Conservation (phyloP, 768 basidiomycete genomes). For the Boletus subparvulus region DNA sequence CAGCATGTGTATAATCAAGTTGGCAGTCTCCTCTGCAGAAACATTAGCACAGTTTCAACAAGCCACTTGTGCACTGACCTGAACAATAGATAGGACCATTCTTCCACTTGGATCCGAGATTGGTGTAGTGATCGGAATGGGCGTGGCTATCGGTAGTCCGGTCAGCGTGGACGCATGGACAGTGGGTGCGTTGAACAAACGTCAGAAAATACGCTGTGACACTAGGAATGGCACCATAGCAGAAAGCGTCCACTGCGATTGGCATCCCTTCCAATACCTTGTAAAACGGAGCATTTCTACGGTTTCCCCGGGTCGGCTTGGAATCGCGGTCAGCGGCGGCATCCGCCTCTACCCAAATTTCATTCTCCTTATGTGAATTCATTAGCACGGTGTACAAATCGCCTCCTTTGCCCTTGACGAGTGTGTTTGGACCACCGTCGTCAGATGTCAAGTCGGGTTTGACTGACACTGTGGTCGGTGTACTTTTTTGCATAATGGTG, state of each 20-base stretch:
- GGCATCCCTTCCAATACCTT: conserved; percentile 97
- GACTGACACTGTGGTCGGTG: background rate
- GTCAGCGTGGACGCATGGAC: conserved; percentile 8
- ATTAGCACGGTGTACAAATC: conserved; percentile 82
- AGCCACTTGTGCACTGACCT: conserved; percentile 24
- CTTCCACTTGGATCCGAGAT: conserved; percentile 83
- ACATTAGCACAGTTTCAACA: background rate
- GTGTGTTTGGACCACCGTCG: background rate
- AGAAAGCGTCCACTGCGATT: conserved; percentile 96
- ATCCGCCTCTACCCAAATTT: conserved; percentile 82
- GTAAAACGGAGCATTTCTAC: conserved; percentile 89
- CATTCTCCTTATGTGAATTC: conserved; percentile 79
- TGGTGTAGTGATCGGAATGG: conserved; percentile 97
- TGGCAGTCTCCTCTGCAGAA: conserved; percentile 71
- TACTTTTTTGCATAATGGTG: background rate
- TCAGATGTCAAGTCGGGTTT: background rate
- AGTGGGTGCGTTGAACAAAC: conserved; percentile 39
- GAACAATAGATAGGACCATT: conserved; percentile 97
- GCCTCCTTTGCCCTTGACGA: conserved; percentile 4
- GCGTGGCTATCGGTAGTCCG: conserved; percentile 63
- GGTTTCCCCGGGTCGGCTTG: conserved; percentile 46
- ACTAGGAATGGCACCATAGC: conserved; percentile 87
- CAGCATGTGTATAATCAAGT: conserved; percentile 89
- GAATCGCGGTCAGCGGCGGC: conserved; percentile 48
- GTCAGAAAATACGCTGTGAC: conserved; percentile 91